A percentile compares a stretch with the other conserved stretches of the same genome.
These are phyloP conservation scores for Leucocoprinus leucothites DNA, from an alignment of 768 basidiomycete genomes.

Conservation along the genomic window DNA sequence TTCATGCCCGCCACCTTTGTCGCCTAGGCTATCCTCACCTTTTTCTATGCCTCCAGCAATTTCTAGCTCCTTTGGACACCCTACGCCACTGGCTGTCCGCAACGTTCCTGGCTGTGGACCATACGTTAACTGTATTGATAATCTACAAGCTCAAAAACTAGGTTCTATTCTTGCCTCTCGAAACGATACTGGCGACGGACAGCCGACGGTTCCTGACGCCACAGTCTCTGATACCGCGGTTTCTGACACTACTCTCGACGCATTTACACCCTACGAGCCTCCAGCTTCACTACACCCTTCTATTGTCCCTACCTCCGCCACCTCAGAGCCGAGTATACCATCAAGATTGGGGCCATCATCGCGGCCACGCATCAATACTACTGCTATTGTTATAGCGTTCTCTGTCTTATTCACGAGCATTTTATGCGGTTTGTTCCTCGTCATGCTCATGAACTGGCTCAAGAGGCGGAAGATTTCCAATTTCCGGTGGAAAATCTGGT, in stretches of 20 bases:
- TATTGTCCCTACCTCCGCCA: neutral
- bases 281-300: neutral
- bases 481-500: neutral
- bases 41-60: constrained; percentile 1
- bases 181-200: neutral
- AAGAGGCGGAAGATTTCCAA: neutral
- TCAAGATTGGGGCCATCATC: neutral
- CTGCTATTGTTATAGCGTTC: constrained; percentile 11
- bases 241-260: neutral
- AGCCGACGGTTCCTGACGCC: neutral
- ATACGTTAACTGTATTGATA: neutral
- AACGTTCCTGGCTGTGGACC: neutral
- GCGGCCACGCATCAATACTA: neutral
- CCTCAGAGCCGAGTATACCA: neutral
- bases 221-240: neutral
- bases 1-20: neutral
- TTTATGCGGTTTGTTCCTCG: constrained; percentile 8
- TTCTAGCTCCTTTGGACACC: neutral
- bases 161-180: neutral
- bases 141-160: neutral
- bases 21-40: neutral
- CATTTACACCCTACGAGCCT: neutral
- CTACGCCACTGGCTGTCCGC: neutral
- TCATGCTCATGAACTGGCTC: neutral
- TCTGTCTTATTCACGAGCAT: constrained; percentile 8